These are phyloP conservation scores for Parsonsia alboflavescens DNA, from an alignment of 257 asterid genomes.

Conservation along the genomic window DNA sequence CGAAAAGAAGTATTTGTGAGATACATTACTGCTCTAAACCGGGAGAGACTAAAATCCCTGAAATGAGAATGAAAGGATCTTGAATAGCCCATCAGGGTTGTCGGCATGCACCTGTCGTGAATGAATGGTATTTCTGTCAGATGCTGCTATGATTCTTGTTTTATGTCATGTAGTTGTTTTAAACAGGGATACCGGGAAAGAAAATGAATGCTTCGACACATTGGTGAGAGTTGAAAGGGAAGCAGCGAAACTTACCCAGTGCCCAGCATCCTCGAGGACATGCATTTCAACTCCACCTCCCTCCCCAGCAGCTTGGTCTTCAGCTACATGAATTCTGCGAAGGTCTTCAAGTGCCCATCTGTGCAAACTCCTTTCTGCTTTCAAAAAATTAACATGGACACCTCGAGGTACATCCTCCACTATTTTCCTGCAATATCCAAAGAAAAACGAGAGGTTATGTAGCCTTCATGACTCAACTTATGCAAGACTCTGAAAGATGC, in stretches of 20 bases:
- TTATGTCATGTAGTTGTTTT: not conserved
- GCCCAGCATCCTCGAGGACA: slow-evolving; percentile 97
- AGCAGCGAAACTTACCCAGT: slow-evolving; percentile 57
- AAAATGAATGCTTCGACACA: not conserved
- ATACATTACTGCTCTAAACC: not conserved
- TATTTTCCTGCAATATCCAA: slow-evolving; percentile 47
- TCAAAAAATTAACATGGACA: slow-evolving; percentile 80
- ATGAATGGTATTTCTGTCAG: slow-evolving; percentile 3
- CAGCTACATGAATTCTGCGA: slow-evolving; percentile 83
- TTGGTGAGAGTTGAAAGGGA: slow-evolving; percentile 7
- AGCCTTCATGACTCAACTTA: not conserved
- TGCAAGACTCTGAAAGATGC: not conserved
- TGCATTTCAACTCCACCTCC: slow-evolving; percentile 99
- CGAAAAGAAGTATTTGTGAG: slow-evolving; percentile 7
- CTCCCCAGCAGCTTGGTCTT: slow-evolving; percentile 88
- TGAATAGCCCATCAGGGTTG: slow-evolving; percentile 94
- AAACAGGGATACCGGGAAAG: not conserved
- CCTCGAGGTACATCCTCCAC: slow-evolving; percentile 98
- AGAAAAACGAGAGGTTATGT: not conserved
- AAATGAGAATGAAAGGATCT: slow-evolving; percentile 85
- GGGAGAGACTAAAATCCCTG: slow-evolving; percentile 62
- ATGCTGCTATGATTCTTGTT: not conserved
- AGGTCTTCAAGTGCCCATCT: slow-evolving; percentile 97
- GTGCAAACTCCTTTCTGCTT: slow-evolving; percentile 95
- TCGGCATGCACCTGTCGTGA: slow-evolving; percentile 85